phyloP scores from a whole-genome alignment of 2,329 filamentous ascomycete species.

The Fusarium humuli region DNA sequence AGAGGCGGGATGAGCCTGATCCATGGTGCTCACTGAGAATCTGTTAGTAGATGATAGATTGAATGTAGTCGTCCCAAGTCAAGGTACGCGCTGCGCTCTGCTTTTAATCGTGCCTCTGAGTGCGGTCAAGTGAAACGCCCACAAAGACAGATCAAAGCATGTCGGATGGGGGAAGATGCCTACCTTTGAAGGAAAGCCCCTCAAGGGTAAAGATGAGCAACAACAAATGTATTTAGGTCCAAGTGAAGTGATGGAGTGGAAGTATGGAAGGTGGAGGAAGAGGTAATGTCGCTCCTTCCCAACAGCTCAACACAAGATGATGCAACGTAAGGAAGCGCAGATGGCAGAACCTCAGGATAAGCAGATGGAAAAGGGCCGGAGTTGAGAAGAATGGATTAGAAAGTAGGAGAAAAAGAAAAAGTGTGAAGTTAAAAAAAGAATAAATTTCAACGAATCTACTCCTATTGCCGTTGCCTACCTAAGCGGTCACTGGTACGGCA shows the following conservation, averaged over 20 bases:
- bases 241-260: background rate
- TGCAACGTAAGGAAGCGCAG: constrained; percentile 4
- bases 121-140: background rate
- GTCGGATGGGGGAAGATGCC: background rate
- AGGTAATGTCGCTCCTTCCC: constrained; percentile 25
- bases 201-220: background rate
- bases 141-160: background rate
- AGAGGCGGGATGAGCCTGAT: constrained; percentile 9
- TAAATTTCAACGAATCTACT: background rate
- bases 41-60: constrained; percentile 20
- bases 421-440: background rate
- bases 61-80: background rate
- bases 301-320: background rate
- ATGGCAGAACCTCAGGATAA: background rate
- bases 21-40: constrained; percentile 31
- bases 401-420: background rate
- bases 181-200: constrained; percentile 23
- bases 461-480: background rate
- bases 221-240: background rate
- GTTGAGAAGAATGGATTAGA: background rate
- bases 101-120: background rate
- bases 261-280: background rate
- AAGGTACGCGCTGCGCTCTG: background rate
- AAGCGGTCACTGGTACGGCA: constrained; percentile 1
- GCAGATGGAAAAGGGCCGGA: background rate